phyloP scores from a whole-genome alignment of 805 yeast species.

The Starmerella stigmatis region DNA sequence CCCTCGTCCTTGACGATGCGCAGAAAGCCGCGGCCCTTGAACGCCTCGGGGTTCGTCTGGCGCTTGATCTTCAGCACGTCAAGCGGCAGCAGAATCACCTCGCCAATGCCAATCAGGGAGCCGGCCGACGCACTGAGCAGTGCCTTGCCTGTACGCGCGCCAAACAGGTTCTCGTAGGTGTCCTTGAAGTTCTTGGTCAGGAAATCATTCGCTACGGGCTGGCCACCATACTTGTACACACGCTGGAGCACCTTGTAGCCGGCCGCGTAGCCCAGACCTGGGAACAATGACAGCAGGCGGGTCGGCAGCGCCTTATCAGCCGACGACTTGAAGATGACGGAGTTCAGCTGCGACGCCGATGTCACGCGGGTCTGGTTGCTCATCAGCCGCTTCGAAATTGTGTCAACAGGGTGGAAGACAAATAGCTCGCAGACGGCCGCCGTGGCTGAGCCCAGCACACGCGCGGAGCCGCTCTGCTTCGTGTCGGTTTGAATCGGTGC shows the following conservation, averaged over 20 bases:
- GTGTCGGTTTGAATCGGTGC: conserved; percentile 37
- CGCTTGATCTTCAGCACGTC: conserved; percentile 96
- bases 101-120: conserved; percentile 89
- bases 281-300: conserved; percentile 76
- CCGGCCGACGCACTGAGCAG: conserved; percentile 95
- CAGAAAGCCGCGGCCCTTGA: conserved; percentile 93
- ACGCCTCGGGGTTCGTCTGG: conserved; percentile 99
- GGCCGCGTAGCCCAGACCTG: conserved; percentile 98
- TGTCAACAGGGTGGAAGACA: conserved; percentile 95
- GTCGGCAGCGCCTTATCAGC: conserved; percentile 60
- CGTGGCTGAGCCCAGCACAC: conserved; percentile 93
- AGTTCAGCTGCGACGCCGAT: conserved; percentile 56
- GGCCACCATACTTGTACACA: conserved; percentile 98
- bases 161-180: conserved; percentile 65
- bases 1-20: conserved; percentile 86
- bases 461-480: conserved; percentile 79
- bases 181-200: conserved; percentile 62
- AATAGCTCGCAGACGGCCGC: conserved; percentile 96
- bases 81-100: conserved; percentile 84
- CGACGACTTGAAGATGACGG: conserved; percentile 75
- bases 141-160: conserved; percentile 95
- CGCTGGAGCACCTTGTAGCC: conserved; percentile 92
- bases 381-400: conserved; percentile 92
- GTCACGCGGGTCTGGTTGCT: conserved; percentile 71
- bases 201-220: conserved; percentile 94